A percentile compares a stretch with the other conserved stretches of the same genome.
Evolutionary conservation across 805 yeast species (phyloP).

Genomic region (Candida glaebosa): DNA sequence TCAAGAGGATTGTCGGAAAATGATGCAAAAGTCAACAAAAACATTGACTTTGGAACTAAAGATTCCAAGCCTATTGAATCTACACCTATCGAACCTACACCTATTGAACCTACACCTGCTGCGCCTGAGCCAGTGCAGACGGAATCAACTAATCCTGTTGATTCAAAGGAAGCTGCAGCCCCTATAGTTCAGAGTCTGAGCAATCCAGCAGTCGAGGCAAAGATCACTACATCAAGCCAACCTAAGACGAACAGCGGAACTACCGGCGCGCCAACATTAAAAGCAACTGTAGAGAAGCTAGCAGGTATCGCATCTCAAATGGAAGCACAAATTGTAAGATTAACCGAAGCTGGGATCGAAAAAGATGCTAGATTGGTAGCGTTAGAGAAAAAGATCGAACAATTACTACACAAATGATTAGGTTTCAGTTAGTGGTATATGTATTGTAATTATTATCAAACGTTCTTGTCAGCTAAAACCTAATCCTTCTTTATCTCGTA

Average conservation of each 20-base stretch:
- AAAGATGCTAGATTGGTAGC: constrained; percentile 60
- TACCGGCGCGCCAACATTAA: constrained; percentile 56
- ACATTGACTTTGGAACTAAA: neutral
- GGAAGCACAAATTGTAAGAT: constrained; percentile 51
- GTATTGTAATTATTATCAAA: constrained; percentile 2
- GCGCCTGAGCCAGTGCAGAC: constrained; percentile 5
- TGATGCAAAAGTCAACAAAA: neutral
- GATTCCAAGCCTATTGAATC: neutral
- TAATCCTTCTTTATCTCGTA: constrained; percentile 48
- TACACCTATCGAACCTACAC: neutral
- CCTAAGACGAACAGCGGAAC: constrained; percentile 21
- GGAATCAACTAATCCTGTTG: constrained; percentile 7
- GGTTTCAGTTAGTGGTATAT: neutral
- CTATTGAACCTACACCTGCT: constrained; percentile 6
- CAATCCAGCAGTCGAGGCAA: constrained; percentile 5
- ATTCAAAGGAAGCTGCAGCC: constrained; percentile 2
- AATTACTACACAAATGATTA: constrained; percentile 41
- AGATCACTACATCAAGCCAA: constrained; percentile 6
- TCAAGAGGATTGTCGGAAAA: too few relatives aligned
- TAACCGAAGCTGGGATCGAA: constrained; percentile 53
- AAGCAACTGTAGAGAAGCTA: constrained; percentile 67
- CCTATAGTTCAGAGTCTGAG: constrained; percentile 8
- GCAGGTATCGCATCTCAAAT: constrained; percentile 54
- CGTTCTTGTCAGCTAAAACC: neutral
- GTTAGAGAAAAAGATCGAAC: constrained; percentile 61